phyloP scores from a whole-genome alignment of 2,329 filamentous ascomycete genomes.

The Botrytis aclada region DNA sequence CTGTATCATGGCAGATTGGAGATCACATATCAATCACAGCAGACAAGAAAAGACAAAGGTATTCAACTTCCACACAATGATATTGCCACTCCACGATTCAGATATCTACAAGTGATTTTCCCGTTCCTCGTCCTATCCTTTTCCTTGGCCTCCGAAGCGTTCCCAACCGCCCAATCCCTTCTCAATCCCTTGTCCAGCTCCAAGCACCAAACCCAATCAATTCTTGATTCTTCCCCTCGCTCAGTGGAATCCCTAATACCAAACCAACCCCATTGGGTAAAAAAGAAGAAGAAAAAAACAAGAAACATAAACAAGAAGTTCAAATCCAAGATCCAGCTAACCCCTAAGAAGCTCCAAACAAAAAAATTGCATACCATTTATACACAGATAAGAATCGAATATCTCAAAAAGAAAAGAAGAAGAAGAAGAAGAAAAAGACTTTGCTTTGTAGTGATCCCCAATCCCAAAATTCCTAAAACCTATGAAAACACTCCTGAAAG shows the following conservation, averaged over 20 bases:
- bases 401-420: background rate
- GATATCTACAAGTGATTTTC: background rate
- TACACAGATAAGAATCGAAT: slow-evolving; percentile 7
- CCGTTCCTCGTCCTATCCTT: background rate
- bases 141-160: background rate
- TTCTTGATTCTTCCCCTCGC: background rate
- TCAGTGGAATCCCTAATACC: background rate
- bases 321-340: background rate
- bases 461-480: background rate
- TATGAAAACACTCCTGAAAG: slow-evolving; percentile 4
- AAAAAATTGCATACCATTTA: background rate
- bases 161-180: background rate
- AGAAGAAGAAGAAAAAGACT: background rate
- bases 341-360: background rate
- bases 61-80: slow-evolving; percentile 7
- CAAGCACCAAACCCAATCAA: background rate
- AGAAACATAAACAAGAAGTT: slow-evolving; percentile 12
- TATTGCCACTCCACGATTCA: background rate
- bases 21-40: background rate
- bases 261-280: background rate
- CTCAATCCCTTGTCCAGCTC: background rate
- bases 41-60: background rate
- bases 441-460: background rate
- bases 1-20: background rate
- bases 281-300: background rate